Percentiles rank a stretch among this genome's conserved stretches.
These are phyloP conservation scores for Coriolopsis trogii DNA, from an alignment of 1,284 basidiomycete genomes.

Conservation along the genomic window DNA sequence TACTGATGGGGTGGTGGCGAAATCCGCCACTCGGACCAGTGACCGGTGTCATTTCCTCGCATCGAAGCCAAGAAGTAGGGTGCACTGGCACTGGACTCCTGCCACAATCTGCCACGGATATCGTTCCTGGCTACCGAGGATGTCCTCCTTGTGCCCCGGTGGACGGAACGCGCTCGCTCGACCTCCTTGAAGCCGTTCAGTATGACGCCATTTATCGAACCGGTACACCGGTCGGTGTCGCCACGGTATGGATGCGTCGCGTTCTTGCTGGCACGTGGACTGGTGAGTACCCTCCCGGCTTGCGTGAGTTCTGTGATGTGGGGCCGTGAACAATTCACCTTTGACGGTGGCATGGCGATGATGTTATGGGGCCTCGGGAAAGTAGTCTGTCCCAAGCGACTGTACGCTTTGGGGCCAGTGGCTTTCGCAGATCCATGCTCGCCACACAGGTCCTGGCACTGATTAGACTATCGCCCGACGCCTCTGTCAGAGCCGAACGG, in stretches of 20 bases:
- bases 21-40: too few species aligned
- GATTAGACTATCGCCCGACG: neutral
- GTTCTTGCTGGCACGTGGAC: neutral
- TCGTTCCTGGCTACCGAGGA: conserved; percentile 12
- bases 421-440: neutral
- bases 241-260: neutral
- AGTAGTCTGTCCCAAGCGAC: neutral
- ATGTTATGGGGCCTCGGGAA: neutral
- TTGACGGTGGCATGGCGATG: conserved; percentile 5
- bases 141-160: neutral
- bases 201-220: conserved; percentile 4
- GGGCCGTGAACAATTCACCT: neutral
- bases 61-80: neutral
- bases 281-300: conserved; percentile 7
- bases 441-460: neutral
- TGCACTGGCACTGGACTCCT: neutral
- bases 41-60: conserved; percentile 1
- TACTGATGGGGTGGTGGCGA: too few species aligned
- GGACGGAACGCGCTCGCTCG: neutral
- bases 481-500: too few species aligned
- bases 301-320: conserved; percentile 3
- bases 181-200: neutral
- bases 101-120: conserved; percentile 8
- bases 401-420: neutral
- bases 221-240: neutral